Conservation (phyloP, 305 asterid genomes). For the Plantago coronopus region DNA sequence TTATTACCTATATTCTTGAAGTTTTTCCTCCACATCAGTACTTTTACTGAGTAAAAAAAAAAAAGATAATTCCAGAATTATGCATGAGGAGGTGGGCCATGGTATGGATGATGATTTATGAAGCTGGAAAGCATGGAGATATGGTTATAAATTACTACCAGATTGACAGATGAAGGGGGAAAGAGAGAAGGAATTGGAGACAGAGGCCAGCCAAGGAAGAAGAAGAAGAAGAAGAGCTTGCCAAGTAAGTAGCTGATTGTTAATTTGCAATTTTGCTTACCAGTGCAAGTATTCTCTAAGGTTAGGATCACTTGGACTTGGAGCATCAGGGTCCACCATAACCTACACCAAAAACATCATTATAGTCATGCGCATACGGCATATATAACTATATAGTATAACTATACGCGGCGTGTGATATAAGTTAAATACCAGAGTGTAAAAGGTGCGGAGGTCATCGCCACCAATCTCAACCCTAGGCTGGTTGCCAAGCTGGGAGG, state of each 20-base stretch:
- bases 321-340: slow-evolving; percentile 45
- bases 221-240: neutral
- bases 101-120: no score
- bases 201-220: neutral
- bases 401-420: no score
- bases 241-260: neutral
- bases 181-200: neutral
- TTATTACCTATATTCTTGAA: no score
- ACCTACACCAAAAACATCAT: slow-evolving; percentile 18
- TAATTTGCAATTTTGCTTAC: slow-evolving; percentile 5
- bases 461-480: slow-evolving; percentile 44
- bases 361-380: neutral
- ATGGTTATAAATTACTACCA: no score
- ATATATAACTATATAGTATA: no score
- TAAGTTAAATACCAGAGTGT: slow-evolving; percentile 24
- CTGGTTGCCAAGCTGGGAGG: slow-evolving; percentile 32
- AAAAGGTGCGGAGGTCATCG: slow-evolving; percentile 38
- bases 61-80: no score
- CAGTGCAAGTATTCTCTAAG: slow-evolving; percentile 47
- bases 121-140: no score
- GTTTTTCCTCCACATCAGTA: no score
- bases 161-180: neutral
- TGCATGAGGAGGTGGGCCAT: no score
- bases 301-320: slow-evolving; percentile 39
- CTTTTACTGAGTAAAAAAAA: no score